Evolutionary conservation across 345 rosid genomes (phyloP).

Genomic region (Aquilaria malaccensis): DNA sequence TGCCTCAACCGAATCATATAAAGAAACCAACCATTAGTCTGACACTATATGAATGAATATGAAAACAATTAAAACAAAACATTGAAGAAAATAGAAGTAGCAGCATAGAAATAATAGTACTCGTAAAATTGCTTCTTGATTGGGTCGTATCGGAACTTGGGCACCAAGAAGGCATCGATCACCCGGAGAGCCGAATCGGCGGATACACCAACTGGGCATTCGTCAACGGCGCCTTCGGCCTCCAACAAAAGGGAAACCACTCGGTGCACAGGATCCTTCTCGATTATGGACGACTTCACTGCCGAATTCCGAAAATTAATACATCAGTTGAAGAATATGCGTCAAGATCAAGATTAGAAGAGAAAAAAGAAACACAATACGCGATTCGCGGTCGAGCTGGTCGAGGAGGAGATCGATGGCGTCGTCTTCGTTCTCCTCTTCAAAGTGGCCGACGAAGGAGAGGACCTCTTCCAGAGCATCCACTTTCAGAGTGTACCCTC

Average conservation of each 20-base stretch:
- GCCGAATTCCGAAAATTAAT: slow-evolving; percentile 16
- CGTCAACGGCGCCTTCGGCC: slow-evolving; percentile 66
- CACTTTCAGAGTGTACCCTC: slow-evolving; percentile 62
- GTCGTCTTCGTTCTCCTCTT: slow-evolving; percentile 63
- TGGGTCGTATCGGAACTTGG: slow-evolving; percentile 66
- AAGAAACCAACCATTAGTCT: background rate
- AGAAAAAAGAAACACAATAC: slow-evolving; percentile 14
- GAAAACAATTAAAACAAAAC: background rate
- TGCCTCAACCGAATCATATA: background rate
- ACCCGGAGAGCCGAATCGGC: slow-evolving; percentile 39
- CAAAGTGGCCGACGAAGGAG: slow-evolving; percentile 51
- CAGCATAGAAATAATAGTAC: slow-evolving; percentile 24
- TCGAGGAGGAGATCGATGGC: slow-evolving; percentile 82
- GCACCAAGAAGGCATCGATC: slow-evolving; percentile 70
- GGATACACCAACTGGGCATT: slow-evolving; percentile 23
- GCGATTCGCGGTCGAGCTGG: slow-evolving; percentile 46
- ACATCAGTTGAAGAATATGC: background rate
- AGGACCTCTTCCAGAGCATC: slow-evolving; percentile 73
- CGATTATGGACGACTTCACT: slow-evolving; percentile 62
- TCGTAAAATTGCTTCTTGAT: slow-evolving; percentile 70
- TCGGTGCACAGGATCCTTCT: slow-evolving; percentile 49
- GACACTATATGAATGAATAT: background rate
- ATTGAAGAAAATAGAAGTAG: background rate
- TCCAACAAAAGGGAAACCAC: slow-evolving; percentile 49
- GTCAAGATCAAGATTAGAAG: background rate